Evolutionary conservation across 202 grass and related monocot genomes (phyloP), one percentile per base, ranked within the genome.

Genomic region (Bolboschoenoplectus hybrid): DNA sequence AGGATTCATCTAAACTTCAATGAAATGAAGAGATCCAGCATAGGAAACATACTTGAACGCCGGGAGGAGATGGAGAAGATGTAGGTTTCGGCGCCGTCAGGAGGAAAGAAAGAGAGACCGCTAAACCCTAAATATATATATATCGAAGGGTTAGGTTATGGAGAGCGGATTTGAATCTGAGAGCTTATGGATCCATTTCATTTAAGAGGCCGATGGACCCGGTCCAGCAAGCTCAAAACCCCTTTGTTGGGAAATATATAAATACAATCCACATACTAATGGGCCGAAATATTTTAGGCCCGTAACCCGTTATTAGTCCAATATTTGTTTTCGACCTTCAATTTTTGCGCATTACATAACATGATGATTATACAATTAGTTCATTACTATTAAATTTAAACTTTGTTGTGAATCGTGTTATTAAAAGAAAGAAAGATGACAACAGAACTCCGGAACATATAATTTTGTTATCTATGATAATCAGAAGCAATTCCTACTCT

Each of bases 101-200:
- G 8, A 58, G 43, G 13, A 47, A 78, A 86, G 58, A 58, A 67
- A 40, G 19, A 3, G 41, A 80, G 40, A 62, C 17, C 20, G 68
- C 62, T 65, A 80, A 86, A 86, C 72, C 72, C 84, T 86, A 86
- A 67, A 10, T 76, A 56, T 85, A 85, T 71, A 72, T 85, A 85
- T 43, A 75, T 5, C n/a, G n/a, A 6, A 11, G 58, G 19, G 32
- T 35, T 79, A 80, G 46, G 60, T 78, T 65, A 86, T 65, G 14
- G 9, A n/a, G 50, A 49, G 60, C 80, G 43, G 61, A 66, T 67
- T 34, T 38, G 9, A 34, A 65, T 86, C n/a, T 63, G 20, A 12
- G 1, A 20, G 14, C 56, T 58, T 58, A 3, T 6, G 14, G 56
- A 58, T 14, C 56, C 2, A 14, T n/a, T 11, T 19, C 6, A 1